Conservation (phyloP, 2,329 filamentous ascomycete genomes). For the Colletotrichum viniferum region DNA sequence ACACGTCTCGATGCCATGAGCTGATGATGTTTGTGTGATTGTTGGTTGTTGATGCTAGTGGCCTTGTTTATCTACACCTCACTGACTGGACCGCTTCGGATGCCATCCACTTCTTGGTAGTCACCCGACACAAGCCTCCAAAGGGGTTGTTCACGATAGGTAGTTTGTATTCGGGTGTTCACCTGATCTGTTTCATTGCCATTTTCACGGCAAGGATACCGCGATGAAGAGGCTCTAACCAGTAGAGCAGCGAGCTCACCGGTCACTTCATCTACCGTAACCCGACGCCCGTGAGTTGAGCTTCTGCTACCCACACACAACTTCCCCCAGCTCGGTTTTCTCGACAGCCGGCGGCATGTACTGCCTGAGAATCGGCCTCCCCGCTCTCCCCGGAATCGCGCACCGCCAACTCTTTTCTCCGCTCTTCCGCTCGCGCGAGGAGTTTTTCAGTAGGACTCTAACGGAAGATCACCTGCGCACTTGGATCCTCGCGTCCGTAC, state of each 20-base stretch:
- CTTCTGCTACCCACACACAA: too few relatives aligned
- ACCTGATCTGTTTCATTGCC: neutral
- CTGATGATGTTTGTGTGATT: neutral
- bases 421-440: neutral
- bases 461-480: neutral
- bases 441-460: neutral
- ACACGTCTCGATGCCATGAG: neutral
- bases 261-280: too few relatives aligned
- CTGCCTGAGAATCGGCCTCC: neutral
- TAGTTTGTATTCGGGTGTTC: neutral
- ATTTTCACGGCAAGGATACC: rapidly evolving
- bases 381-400: neutral
- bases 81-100: neutral
- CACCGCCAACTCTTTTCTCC: neutral
- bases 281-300: too few relatives aligned
- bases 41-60: neutral
- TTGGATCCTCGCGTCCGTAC: neutral
- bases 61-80: neutral
- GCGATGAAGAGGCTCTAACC: neutral
- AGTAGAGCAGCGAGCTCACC: too few relatives aligned
- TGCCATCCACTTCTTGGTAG: neutral
- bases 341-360: too few relatives aligned
- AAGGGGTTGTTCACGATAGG: neutral
- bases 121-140: neutral
- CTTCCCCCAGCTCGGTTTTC: too few relatives aligned